Conservation (phyloP, 225 moss, liverwort and hornwort genomes). For the Rhytidiadelphus loreus region DNA sequence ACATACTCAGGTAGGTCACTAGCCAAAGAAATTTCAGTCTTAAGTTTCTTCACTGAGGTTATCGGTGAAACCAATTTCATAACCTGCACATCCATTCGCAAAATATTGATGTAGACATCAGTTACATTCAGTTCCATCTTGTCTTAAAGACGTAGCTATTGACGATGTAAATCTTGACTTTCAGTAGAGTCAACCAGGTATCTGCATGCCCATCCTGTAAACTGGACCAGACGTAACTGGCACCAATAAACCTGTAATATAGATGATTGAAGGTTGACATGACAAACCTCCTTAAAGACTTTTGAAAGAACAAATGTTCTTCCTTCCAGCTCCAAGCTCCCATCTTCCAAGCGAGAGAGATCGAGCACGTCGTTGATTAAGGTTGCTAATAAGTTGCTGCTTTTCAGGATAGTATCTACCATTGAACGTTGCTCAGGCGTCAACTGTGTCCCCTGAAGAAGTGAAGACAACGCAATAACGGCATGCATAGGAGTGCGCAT, state of each 20-base stretch:
- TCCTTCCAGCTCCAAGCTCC: conserved; percentile 43
- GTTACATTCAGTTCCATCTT: neutral
- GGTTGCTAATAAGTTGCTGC: conserved; percentile 53
- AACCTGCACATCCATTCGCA: conserved; percentile 25
- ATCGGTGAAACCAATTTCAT: conserved; percentile 52
- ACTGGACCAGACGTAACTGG: neutral
- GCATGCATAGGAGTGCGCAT: conserved; percentile 66
- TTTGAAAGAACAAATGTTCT: conserved; percentile 20
- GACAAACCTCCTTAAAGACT: conserved; percentile 44
- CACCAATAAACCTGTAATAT: neutral
- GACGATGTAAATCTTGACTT: neutral
- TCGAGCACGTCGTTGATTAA: conserved; percentile 54
- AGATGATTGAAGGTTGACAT: neutral
- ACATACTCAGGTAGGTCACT: conserved; percentile 46
- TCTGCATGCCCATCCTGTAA: neutral
- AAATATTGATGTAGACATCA: neutral
- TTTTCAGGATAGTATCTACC: conserved; percentile 59
- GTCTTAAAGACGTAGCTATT: neutral
- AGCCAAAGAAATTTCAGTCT: conserved; percentile 19
- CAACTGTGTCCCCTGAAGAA: conserved; percentile 45
- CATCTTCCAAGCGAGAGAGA: conserved; percentile 51
- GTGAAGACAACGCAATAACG: conserved; percentile 47
- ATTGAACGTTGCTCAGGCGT: conserved; percentile 55
- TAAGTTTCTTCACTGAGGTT: conserved; percentile 46
- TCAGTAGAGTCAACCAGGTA: neutral